Evolutionary conservation across 495 filamentous ascomycete genomes (phyloP), one percentile per base, ranked within the genome.

Genomic region (Penicillium soppii): DNA sequence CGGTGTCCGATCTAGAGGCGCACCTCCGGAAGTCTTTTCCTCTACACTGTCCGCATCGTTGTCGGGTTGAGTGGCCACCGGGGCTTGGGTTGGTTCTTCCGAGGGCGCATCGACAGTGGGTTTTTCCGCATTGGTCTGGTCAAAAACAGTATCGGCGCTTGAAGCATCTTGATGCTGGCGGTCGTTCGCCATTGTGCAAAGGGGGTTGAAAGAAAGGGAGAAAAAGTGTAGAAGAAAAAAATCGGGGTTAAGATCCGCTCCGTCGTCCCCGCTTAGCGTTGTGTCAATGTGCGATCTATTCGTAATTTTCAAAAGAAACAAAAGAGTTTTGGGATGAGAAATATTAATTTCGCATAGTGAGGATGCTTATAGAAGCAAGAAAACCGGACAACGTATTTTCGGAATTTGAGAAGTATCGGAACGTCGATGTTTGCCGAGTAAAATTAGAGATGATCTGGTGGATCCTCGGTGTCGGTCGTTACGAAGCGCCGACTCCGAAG

Each of bases 1-100:
- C 1, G 67, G 61, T 2, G 63, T 59, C 15, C 58, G 63, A 30
- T 69, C 70, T n/a, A 74, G 58, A 37, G 68, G 49, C 12, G 60
- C 55, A 7, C 58, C 67, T 6, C 50, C 50, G 2, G 49, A 10
- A 12, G 48, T 39, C 21, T 64, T 62, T 37, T 70, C 67, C 3
- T 52, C 39, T 9, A 53, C 37, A 19, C 43, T 56, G 39, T 70
- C 57, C 20, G 26, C 19, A n/a, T 59, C 54, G 13, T 21, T 38
- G 1, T 40, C 51, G 1, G 29, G 38, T 8, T 46, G 23, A 9
- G 42, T 43, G 16, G 43, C 48, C 17, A n/a, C 30, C 26, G 47
- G 27, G 0, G 39, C 23, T 21, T 41, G 32, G 19, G 19, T 19
- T 3, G 53, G 12, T 19, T 47, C 38, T 15, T 49, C 45, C 12